Evolutionary conservation across 2,329 filamentous ascomycete genomes (phyloP).

Genomic region (Epichloe gansuensis): DNA sequence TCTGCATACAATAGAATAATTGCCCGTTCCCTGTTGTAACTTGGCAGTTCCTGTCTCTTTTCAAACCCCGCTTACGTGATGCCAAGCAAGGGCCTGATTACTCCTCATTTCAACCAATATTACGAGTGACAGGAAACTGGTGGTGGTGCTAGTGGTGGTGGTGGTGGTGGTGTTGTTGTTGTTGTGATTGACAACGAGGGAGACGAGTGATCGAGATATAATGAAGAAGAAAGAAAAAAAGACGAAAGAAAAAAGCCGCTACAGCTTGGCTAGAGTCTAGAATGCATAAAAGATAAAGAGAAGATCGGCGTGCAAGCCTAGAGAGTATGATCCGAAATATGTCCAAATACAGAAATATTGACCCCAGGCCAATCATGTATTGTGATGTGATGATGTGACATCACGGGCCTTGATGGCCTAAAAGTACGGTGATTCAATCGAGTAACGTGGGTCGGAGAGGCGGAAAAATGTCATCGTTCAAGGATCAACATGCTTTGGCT

Average conservation of each 20-base stretch:
- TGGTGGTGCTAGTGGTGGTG: not conserved
- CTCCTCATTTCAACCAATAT: conserved; percentile 1
- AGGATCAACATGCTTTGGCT: not conserved
- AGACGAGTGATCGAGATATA: not conserved
- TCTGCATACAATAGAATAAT: not conserved
- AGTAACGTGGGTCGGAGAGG: not conserved
- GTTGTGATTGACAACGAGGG: conserved; percentile 12
- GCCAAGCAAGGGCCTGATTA: not conserved
- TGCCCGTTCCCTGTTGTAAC: not conserved
- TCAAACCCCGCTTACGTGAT: not conserved
- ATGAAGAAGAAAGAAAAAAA: conserved; percentile 11
- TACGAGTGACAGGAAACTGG: not conserved
- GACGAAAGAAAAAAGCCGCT: conserved; percentile 10
- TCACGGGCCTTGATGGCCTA: not conserved
- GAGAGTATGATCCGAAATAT: conserved; percentile 19
- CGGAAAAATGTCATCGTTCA: not conserved
- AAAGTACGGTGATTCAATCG: not conserved
- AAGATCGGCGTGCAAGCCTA: conserved; percentile 9
- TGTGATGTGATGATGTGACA: conserved; percentile 8
- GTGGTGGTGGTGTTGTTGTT: conserved; percentile 12
- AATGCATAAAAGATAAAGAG: conserved; percentile 20
- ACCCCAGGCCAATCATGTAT: conserved; percentile 16
- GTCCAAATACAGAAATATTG: conserved; percentile 18
- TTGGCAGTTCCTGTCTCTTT: not conserved
- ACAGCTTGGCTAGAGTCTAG: conserved; percentile 20